Percentiles rank a stretch among this genome's conserved stretches.
These are phyloP conservation scores for Zygosaccharomyces kombuchaensis DNA, from an alignment of 805 yeast species.

Conservation along the genomic window DNA sequence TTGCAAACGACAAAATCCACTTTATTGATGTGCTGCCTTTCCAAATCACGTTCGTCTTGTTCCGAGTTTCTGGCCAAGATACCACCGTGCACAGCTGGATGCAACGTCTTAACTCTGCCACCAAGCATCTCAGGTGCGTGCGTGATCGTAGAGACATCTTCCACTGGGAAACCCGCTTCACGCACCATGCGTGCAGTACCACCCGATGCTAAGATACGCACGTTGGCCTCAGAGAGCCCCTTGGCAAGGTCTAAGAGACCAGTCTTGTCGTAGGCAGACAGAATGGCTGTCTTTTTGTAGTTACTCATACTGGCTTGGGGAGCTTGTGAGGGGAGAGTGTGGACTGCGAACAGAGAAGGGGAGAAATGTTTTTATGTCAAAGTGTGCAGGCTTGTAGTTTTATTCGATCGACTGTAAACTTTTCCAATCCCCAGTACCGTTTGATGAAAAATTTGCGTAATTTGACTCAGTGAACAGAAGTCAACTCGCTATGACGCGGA, in stretches of 20 bases:
- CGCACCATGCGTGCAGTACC: slow-evolving; percentile 93
- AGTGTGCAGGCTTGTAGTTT: not conserved
- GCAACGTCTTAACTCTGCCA: slow-evolving; percentile 96
- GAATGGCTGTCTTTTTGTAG: slow-evolving; percentile 79
- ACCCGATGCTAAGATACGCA: slow-evolving; percentile 92
- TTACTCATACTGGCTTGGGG: slow-evolving; percentile 11
- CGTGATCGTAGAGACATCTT: slow-evolving; percentile 90
- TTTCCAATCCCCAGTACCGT: not conserved
- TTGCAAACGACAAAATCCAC: slow-evolving; percentile 97
- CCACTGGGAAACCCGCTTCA: slow-evolving; percentile 97
- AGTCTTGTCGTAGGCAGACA: slow-evolving; percentile 96
- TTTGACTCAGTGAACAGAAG: slow-evolving; percentile 1
- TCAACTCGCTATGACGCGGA: slow-evolving; percentile 1
- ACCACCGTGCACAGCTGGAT: slow-evolving; percentile 98
- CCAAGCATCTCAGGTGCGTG: slow-evolving; percentile 99
- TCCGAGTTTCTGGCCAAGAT: slow-evolving; percentile 92
- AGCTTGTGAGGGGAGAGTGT: not conserved
- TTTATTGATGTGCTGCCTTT: slow-evolving; percentile 86
- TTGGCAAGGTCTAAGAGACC: slow-evolving; percentile 94
- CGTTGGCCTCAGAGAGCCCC: slow-evolving; percentile 84
- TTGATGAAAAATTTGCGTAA: slow-evolving; percentile 3
- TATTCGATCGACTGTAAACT: not conserved
- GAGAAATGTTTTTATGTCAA: not conserved
- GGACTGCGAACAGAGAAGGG: not conserved
- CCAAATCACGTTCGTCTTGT: slow-evolving; percentile 83